Evolutionary conservation across 176 grass and related monocot species (phyloP).

Genomic region (Oryza longistaminata): DNA sequence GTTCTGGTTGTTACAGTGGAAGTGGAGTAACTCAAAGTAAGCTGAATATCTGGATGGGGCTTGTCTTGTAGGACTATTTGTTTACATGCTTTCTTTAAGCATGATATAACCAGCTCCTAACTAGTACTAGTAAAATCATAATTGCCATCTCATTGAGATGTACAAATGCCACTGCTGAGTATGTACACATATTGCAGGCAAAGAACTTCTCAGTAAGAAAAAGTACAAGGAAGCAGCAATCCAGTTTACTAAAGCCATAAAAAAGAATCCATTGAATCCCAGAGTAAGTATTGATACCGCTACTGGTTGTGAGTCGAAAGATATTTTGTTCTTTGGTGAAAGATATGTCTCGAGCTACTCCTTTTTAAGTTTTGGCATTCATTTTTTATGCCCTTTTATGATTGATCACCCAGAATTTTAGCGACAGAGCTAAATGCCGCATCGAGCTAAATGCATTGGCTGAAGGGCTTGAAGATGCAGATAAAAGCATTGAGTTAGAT

Average conservation of each 20-base stretch:
- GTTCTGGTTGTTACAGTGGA: too few relatives aligned
- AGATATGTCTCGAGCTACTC: not conserved
- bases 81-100: not conserved
- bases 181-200: constrained; percentile 29
- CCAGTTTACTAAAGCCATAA: constrained; percentile 52
- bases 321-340: not conserved
- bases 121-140: not conserved
- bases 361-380: not conserved
- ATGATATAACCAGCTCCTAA: not conserved
- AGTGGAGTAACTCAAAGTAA: too few relatives aligned
- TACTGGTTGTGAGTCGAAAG: not conserved
- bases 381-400: not conserved
- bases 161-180: not conserved
- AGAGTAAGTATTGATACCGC: constrained; percentile 41
- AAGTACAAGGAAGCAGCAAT: constrained; percentile 52
- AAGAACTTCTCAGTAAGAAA: constrained; percentile 47
- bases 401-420: constrained; percentile 41
- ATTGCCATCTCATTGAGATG: not conserved
- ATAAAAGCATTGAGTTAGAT: constrained; percentile 59
- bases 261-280: constrained; percentile 48
- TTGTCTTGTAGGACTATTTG: not conserved
- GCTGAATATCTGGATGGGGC: not conserved
- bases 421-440: constrained; percentile 55
- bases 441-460: constrained; percentile 39
- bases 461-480: constrained; percentile 51